Evolutionary conservation across 306 rosid species (phyloP).

Genomic region (Erythrophleum fordii): DNA sequence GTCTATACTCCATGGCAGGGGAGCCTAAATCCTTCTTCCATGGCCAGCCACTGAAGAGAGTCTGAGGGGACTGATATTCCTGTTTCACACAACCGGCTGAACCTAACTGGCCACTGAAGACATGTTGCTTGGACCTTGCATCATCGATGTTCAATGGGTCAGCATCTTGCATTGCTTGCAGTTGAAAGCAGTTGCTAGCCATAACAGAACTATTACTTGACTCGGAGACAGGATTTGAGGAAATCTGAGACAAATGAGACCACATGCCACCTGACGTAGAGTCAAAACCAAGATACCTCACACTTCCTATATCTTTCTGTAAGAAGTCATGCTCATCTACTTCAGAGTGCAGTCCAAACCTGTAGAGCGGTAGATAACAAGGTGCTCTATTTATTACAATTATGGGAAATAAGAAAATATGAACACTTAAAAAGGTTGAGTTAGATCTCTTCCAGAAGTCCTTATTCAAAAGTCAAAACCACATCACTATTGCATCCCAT

Average conservation of each 20-base stretch:
- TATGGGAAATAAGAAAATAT: conserved; percentile 13
- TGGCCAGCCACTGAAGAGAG: conserved; percentile 65
- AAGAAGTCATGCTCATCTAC: conserved; percentile 57
- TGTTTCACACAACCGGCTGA: conserved; percentile 51
- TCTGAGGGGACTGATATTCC: conserved; percentile 56
- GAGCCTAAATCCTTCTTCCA: conserved; percentile 58
- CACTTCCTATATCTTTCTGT: conserved; percentile 55
- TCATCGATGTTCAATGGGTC: conserved; percentile 45
- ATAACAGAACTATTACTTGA: conserved; percentile 48
- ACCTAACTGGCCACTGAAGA: conserved; percentile 49
- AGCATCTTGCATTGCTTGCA: conserved; percentile 47
- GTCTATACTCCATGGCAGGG: conserved; percentile 43
- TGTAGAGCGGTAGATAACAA: conserved; percentile 37
- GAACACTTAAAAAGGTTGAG: background rate
- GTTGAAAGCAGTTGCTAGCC: conserved; percentile 49
- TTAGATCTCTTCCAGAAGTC: background rate
- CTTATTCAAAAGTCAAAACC: background rate
- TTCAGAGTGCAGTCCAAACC: conserved; percentile 55
- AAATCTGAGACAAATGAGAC: conserved; percentile 54
- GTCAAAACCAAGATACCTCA: conserved; percentile 53
- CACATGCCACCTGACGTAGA: conserved; percentile 54
- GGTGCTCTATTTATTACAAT: conserved; percentile 10
- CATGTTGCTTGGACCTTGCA: conserved; percentile 50
- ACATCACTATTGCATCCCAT: background rate
- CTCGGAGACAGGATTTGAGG: conserved; percentile 50